phyloP scores from a whole-genome alignment of 73 alveolate genomes.

The Paramecium pentaurelia region DNA sequence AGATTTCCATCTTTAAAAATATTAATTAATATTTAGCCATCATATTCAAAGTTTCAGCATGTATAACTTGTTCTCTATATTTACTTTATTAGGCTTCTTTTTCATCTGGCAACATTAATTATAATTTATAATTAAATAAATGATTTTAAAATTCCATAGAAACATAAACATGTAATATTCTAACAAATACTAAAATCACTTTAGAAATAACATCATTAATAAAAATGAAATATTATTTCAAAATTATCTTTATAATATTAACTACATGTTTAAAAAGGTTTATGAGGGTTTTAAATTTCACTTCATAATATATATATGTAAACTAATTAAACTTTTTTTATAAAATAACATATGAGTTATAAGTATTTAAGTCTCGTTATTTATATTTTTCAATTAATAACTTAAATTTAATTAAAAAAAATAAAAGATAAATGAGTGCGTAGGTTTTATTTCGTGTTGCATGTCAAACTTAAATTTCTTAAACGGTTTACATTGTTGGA shows the following conservation, averaged over 20 bases:
- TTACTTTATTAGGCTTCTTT: background rate
- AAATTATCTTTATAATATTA: too few species aligned
- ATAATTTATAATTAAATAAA: background rate
- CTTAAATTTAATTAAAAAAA: background rate
- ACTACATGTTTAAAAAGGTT: background rate
- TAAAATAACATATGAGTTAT: too few species aligned
- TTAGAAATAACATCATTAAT: too few species aligned
- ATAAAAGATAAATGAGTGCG: background rate
- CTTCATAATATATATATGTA: background rate
- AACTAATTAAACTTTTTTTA: too few species aligned
- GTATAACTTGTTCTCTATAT: slow-evolving; percentile 55
- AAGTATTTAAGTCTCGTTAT: background rate
- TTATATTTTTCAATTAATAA: background rate
- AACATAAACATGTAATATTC: background rate
- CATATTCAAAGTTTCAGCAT: slow-evolving; percentile 69
- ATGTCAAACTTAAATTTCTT: slow-evolving; percentile 18
- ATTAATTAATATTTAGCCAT: slow-evolving; percentile 73
- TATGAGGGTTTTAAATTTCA: too few species aligned
- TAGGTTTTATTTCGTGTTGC: background rate
- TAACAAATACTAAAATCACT: background rate
- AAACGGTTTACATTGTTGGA: slow-evolving; percentile 25
- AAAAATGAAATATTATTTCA: too few species aligned
- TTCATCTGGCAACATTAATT: background rate
- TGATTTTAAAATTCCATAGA: background rate
- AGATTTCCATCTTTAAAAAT: slow-evolving; percentile 67